Evolutionary conservation across 2,329 filamentous ascomycete species (phyloP), one percentile per base, ranked within the genome.

Genomic region (Hyphodiscus sp.): DNA sequence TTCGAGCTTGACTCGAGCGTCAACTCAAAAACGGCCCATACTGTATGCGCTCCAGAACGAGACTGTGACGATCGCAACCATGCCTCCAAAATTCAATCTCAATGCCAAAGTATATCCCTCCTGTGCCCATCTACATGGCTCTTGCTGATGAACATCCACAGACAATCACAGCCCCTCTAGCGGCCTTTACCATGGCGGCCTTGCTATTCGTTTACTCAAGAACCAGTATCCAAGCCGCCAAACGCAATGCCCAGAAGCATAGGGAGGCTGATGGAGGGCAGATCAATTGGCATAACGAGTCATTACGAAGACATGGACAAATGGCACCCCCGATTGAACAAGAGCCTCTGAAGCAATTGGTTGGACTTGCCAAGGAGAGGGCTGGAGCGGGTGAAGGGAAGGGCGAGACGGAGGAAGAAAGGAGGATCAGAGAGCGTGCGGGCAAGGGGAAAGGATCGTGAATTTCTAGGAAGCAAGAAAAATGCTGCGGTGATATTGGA

Each of bases 171-270:
- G 75, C 76, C 50, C 77, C 77, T 9, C 65, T 75, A 20, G 77
- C 77, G 18, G 77, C 77, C 41, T 78, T 79, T 56, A 76, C 74
- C 18, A 80, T 80, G 77, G 77, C 77, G 2, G 69, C 71, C 46
- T 64, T 80, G 13, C 67, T 80, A 20, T 75, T 80, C 53, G 74
- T 74, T 42, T 88, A 88, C 69, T 75, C 82, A 26, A 72, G 84
- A 49, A 84, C 78, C 9, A 83, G 80, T 20, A 87, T 88, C 57
- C 74, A 77, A 56, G 79, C 82, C 20, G 85, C 85, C 2, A 85
- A 86, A 61, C 73, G 78, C 46, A 86, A 87, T 58, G 83, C 83
- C 0, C 76, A 81, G 60, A 71, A 74, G 57, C 78, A 81, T 50
- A 72, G 82, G 47, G 76, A 81, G 60, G 78, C 76, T 41, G 78